Evolutionary conservation across 257 asterid genomes (phyloP).

Genomic region (Agastache rugosa): DNA sequence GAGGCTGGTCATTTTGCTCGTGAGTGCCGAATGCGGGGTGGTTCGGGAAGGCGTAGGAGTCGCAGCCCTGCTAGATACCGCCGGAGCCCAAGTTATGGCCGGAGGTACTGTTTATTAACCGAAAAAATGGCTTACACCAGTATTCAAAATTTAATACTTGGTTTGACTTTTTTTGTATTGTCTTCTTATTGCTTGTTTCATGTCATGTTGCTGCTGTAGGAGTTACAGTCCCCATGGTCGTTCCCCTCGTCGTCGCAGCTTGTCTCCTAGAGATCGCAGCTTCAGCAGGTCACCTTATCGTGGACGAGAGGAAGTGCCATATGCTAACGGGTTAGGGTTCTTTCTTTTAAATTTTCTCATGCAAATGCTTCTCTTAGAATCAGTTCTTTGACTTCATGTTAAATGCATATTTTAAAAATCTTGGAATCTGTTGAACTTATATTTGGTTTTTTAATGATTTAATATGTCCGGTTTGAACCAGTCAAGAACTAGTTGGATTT

Average conservation of each 20-base stretch:
- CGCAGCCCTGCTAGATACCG: slow-evolving; percentile 88
- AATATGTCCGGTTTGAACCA: background rate
- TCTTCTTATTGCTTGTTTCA: slow-evolving; percentile 26
- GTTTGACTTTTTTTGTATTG: background rate
- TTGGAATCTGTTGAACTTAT: slow-evolving; percentile 12
- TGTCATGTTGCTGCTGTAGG: slow-evolving; percentile 48
- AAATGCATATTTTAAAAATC: background rate
- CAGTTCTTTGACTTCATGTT: background rate
- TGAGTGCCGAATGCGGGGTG: slow-evolving; percentile 75
- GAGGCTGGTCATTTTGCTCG: slow-evolving; percentile 99
- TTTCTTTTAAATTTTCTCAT: background rate
- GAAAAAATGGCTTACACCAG: background rate
- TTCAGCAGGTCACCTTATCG: slow-evolving; percentile 80
- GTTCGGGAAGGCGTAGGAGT: slow-evolving; percentile 83
- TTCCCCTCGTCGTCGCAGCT: slow-evolving; percentile 81
- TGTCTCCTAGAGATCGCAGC: slow-evolving; percentile 85
- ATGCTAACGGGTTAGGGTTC: slow-evolving; percentile 71
- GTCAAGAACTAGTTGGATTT: background rate
- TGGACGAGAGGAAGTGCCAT: slow-evolving; percentile 76
- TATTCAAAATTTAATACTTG: background rate
- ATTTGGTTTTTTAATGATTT: background rate
- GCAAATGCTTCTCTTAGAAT: background rate
- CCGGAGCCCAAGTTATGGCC: slow-evolving; percentile 91
- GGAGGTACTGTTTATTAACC: slow-evolving; percentile 53
- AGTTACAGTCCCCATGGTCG: slow-evolving; percentile 87